Evolutionary conservation across 805 yeast genomes (phyloP).

Genomic region (Metschnikowia vanudenii): DNA sequence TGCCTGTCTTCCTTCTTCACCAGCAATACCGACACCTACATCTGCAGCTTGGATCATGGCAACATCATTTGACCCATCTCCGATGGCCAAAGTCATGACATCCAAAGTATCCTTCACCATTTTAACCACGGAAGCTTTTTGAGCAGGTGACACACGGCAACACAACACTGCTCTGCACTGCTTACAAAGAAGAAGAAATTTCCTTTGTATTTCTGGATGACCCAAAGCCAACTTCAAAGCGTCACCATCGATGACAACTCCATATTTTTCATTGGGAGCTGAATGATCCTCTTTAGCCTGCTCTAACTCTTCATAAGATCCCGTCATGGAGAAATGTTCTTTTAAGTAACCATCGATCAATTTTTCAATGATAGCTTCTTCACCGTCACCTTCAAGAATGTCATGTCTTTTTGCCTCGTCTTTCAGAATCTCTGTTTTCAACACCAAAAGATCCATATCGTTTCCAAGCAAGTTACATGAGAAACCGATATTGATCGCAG

Average conservation of each 20-base stretch:
- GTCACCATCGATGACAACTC: slow-evolving; percentile 69
- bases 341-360: slow-evolving; percentile 53
- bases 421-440: slow-evolving; percentile 37
- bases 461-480: slow-evolving; percentile 75
- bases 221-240: slow-evolving; percentile 50
- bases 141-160: slow-evolving; percentile 82
- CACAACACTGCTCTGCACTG: slow-evolving; percentile 77
- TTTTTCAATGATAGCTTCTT: slow-evolving; percentile 39
- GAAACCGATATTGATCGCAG: slow-evolving; percentile 84
- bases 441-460: slow-evolving; percentile 71
- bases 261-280: slow-evolving; percentile 57
- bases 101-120: slow-evolving; percentile 61
- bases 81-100: slow-evolving; percentile 79
- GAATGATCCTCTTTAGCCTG: slow-evolving; percentile 60
- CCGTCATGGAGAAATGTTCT: slow-evolving; percentile 58
- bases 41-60: slow-evolving; percentile 88
- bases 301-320: slow-evolving; percentile 53
- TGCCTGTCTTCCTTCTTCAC: slow-evolving; percentile 85
- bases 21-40: slow-evolving; percentile 84
- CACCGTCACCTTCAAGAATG: slow-evolving; percentile 19
- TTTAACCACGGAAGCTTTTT: slow-evolving; percentile 72
- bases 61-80: slow-evolving; percentile 86
- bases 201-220: slow-evolving; percentile 35
- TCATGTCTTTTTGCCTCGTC: slow-evolving; percentile 28
- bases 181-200: slow-evolving; percentile 69